Conservation (phyloP, 73 alveolate species). For the Paramecium octaurelia region DNA sequence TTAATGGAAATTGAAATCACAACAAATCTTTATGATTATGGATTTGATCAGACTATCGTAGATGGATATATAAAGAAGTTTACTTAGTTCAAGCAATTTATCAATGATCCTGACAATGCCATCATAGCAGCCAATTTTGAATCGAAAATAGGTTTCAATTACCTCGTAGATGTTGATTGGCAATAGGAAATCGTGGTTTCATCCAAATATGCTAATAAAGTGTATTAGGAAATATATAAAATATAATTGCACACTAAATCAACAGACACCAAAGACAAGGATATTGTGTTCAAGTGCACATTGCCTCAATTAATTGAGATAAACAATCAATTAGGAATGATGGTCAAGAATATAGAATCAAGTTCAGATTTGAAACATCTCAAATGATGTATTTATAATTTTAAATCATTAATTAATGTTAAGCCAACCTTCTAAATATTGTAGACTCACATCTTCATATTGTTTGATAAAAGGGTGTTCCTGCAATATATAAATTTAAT, state of each 20-base stretch:
- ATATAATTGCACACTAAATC: not conserved
- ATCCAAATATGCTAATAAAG: constrained; percentile 40
- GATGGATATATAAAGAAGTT: constrained; percentile 4
- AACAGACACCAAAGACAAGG: not conserved
- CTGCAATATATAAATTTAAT: not conserved
- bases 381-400: not conserved
- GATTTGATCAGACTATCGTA: not conserved
- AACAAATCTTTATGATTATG: not conserved
- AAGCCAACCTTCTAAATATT: not conserved
- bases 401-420: not conserved
- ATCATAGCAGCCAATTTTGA: constrained; percentile 15
- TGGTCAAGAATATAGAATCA: constrained; percentile 11
- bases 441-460: not conserved
- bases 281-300: not conserved
- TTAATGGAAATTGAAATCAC: not conserved
- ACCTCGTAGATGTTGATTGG: constrained; percentile 17
- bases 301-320: constrained; percentile 26
- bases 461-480: not conserved
- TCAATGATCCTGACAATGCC: not conserved
- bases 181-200: constrained; percentile 10
- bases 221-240: constrained; percentile 33
- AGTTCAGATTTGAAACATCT: not conserved
- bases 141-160: not conserved
- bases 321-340: constrained; percentile 16
- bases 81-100: not conserved